Conservation (phyloP, 176 grass and related monocot genomes). For the Urochloa ruziziensis region DNA sequence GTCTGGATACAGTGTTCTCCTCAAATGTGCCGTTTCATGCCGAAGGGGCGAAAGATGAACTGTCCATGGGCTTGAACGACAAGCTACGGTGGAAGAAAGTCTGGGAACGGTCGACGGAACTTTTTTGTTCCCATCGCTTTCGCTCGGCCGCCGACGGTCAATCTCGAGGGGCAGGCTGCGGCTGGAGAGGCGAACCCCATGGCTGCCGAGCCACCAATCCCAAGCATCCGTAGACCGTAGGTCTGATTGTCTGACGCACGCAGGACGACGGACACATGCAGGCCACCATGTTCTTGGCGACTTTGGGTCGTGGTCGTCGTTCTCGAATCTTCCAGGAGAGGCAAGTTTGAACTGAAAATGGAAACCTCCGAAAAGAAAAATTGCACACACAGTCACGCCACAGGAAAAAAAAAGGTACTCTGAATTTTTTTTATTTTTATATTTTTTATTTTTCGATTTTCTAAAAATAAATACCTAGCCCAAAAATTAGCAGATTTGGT, state of each 20-base stretch:
- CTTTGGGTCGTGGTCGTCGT: neutral
- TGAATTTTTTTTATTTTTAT: no score
- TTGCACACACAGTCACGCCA: no score
- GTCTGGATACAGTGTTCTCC: neutral
- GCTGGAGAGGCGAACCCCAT: no score
- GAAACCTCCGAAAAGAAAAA: no score
- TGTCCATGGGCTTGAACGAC: neutral
- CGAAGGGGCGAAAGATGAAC: neutral
- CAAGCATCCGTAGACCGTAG: neutral
- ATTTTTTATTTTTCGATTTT: no score
- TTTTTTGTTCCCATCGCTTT: neutral
- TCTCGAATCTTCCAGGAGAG: neutral
- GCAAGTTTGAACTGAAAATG: no score
- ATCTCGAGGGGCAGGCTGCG: neutral
- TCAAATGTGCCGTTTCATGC: neutral
- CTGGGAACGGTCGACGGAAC: neutral
- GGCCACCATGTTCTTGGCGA: neutral
- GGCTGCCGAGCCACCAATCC: neutral
- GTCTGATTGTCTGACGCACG: neutral
- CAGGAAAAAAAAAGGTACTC: no score
- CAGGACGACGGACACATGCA: neutral
- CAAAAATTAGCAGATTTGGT: no score
- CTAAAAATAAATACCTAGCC: no score
- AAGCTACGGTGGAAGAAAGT: neutral
- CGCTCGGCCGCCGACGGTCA: constrained; percentile 1